A percentile compares a stretch with the other conserved stretches of the same genome.
Evolutionary conservation across 495 filamentous ascomycete genomes (phyloP).

Genomic region (Apiosordaria backusii): DNA sequence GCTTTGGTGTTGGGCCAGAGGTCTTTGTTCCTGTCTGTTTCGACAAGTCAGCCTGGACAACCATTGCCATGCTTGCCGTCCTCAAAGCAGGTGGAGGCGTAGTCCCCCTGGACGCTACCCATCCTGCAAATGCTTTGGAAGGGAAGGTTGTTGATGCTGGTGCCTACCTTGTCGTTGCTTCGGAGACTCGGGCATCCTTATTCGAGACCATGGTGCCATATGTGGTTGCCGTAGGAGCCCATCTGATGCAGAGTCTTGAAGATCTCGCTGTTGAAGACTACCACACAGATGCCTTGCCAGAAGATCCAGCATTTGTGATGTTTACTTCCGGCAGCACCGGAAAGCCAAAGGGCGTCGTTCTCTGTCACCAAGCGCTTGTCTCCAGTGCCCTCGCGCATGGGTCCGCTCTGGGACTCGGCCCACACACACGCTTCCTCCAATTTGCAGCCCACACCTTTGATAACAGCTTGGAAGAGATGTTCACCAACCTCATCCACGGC

Average conservation of each 20-base stretch:
- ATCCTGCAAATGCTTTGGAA: constrained; percentile 49
- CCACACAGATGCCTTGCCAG: constrained; percentile 1
- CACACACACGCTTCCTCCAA: constrained; percentile 47
- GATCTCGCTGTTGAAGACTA: background rate
- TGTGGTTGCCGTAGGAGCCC: constrained; percentile 16
- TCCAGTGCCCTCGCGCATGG: constrained; percentile 37
- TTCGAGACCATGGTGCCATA: constrained; percentile 23
- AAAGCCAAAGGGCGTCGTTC: constrained; percentile 44
- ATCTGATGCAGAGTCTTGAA: background rate
- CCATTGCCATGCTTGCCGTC: constrained; percentile 54
- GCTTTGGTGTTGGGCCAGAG: constrained; percentile 43
- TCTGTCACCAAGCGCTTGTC: constrained; percentile 47
- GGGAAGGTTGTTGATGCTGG: constrained; percentile 24
- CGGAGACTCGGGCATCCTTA: constrained; percentile 15
- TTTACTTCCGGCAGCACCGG: constrained; percentile 26
- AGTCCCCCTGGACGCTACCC: constrained; percentile 54
- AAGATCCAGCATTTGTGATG: constrained; percentile 50
- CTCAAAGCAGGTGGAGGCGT: constrained; percentile 58
- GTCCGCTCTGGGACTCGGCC: constrained; percentile 35
- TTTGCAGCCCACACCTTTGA: constrained; percentile 61
- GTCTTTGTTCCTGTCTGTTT: constrained; percentile 53
- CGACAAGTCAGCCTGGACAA: constrained; percentile 54
- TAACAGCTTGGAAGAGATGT: constrained; percentile 52
- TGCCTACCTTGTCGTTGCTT: constrained; percentile 34
- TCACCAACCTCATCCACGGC: constrained; percentile 49